Conservation (phyloP, 164 flowering plant species). For the Buxus sempervirens region DNA sequence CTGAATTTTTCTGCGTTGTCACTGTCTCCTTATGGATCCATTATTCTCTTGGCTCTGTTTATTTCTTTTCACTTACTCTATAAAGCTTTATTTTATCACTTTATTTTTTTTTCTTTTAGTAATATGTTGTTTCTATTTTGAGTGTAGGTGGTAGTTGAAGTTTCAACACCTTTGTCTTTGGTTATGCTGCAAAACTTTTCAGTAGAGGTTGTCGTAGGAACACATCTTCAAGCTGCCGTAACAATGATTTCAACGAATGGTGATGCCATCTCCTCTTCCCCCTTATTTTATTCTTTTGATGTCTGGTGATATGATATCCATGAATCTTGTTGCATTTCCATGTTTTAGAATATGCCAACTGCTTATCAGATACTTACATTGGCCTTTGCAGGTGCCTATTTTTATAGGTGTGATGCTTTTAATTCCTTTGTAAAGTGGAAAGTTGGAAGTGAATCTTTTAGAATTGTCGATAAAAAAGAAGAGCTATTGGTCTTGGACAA, state of each 20-base stretch:
- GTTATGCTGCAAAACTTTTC: constrained; percentile 69
- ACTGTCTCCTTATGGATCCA: no score
- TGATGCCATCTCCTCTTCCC: no score
- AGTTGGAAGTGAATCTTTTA: constrained; percentile 60
- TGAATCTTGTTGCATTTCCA: background rate
- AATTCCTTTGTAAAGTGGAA: constrained; percentile 62
- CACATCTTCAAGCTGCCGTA: constrained; percentile 78
- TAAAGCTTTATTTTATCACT: no score
- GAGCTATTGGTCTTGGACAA: constrained; percentile 24
- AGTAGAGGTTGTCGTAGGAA: constrained; percentile 79
- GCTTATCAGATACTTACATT: constrained; percentile 10
- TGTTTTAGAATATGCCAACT: background rate
- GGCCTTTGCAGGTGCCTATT: constrained; percentile 52
- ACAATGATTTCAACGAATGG: constrained; percentile 76
- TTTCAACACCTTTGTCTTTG: constrained; percentile 72
- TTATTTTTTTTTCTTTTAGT: no score
- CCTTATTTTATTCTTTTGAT: no score
- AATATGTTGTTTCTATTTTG: no score
- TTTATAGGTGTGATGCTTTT: constrained; percentile 80
- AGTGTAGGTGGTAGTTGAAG: constrained; percentile 62
- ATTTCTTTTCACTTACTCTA: no score
- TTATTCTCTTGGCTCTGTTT: no score
- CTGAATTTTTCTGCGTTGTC: no score
- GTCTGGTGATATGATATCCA: no score
- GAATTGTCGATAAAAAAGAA: constrained; percentile 42